A percentile compares a stretch with the other conserved stretches of the same genome.
phyloP scores from a whole-genome alignment of 805 yeast species.

The Candida insectorum region DNA sequence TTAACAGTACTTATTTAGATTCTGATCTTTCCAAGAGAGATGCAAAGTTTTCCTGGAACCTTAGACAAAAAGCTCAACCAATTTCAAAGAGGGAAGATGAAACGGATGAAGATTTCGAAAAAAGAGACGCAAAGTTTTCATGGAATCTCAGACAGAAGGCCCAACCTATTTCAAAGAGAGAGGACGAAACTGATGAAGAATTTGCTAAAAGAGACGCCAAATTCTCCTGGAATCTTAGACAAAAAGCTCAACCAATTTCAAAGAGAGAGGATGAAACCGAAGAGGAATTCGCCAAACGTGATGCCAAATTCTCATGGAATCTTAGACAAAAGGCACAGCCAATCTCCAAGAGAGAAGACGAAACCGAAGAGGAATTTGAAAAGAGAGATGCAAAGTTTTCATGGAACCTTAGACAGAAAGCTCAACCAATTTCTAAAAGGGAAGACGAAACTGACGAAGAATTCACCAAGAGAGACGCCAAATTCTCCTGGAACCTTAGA shows the following conservation, averaged over 20 bases:
- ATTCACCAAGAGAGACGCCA: conserved; percentile 16
- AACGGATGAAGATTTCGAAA: conserved; percentile 2
- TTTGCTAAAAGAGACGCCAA: conserved; percentile 18
- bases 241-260: conserved; percentile 15
- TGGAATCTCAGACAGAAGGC: conserved; percentile 8
- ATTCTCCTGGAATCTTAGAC: conserved; percentile 13
- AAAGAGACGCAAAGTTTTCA: conserved; percentile 16
- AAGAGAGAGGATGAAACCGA: conserved; percentile 10
- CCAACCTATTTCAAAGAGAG: conserved; percentile 18
- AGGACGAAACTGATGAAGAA: conserved; percentile 18
- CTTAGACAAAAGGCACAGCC: conserved; percentile 10
- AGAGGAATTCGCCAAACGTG: conserved; percentile 21
- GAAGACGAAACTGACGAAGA: conserved; percentile 9
- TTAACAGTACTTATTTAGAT: conserved; percentile 12
- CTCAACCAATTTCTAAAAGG: conserved; percentile 10
- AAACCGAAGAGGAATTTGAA: conserved; percentile 23
- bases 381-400: too few relatives aligned
- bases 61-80: conserved; percentile 15
- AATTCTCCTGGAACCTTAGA: conserved; percentile 14
- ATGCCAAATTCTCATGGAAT: too few relatives aligned
- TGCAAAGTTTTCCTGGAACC: conserved; percentile 16
- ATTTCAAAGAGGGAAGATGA: conserved; percentile 10
- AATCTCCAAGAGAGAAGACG: conserved; percentile 21
- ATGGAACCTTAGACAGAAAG: conserved; percentile 8
- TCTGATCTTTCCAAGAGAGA: conserved; percentile 11